Conservation (phyloP, 2,329 filamentous ascomycete species). For the Phyllosticta citribraziliensis region DNA sequence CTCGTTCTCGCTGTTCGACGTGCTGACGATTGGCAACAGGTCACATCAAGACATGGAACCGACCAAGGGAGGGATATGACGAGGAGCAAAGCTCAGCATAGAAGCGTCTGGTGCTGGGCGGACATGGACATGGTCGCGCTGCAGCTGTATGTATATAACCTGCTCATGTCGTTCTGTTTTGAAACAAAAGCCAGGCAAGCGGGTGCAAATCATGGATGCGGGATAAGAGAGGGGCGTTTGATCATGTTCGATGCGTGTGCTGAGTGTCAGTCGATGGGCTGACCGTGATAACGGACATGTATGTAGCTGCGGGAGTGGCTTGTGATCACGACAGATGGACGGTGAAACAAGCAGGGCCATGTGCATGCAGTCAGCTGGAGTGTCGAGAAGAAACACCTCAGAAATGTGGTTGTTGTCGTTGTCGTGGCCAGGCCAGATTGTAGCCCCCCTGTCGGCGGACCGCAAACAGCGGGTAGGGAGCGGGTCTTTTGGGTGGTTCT, state of each 20-base stretch:
- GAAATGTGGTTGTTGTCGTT: not conserved
- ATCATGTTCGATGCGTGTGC: not conserved
- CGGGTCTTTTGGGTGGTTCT: not conserved
- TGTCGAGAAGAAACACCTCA: not conserved
- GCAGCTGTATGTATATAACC: not conserved
- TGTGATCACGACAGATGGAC: not conserved
- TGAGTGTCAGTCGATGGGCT: not conserved
- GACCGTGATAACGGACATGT: not conserved
- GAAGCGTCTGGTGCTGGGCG: not conserved
- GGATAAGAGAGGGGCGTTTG: not conserved
- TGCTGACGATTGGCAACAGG: constrained; percentile 36
- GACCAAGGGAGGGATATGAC: constrained; percentile 43
- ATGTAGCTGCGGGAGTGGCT: not conserved
- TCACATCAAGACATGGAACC: constrained; percentile 65
- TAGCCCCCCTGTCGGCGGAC: not conserved
- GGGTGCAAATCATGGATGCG: not conserved
- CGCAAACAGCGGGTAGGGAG: not conserved
- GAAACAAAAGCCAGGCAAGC: not conserved
- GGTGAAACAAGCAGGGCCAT: not conserved
- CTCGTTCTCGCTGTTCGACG: constrained; percentile 13
- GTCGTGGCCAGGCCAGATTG: not conserved
- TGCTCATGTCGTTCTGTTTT: not conserved
- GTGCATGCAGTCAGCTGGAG: not conserved
- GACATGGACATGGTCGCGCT: not conserved
- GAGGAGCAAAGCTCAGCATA: constrained; percentile 13